Base-by-base conservation (phyloP, 2,329 filamentous ascomycete genomes). In the Coleophoma crateriformis region DNA sequence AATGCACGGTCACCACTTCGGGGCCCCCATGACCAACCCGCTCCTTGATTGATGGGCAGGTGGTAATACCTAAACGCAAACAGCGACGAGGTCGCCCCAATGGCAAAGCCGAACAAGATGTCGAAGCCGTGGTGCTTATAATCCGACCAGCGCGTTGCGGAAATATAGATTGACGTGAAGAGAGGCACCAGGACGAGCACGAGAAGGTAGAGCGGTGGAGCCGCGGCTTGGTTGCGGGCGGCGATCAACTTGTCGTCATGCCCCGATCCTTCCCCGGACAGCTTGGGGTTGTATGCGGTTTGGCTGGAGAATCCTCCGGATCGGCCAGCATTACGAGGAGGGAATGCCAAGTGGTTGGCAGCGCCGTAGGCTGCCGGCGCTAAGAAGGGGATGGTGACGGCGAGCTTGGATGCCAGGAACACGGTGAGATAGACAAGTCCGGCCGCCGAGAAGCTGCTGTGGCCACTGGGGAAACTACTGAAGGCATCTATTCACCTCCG, bases 61-160 rank as follows among this genome's bases (percentile, higher is more conserved):
- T 96, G 90, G 64, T 96, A 96, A 71, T 86, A 89, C 20, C 87
- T 77, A 72, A 96, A 96, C 3, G 84, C 79, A 58, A 92, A 82
- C 64, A 84, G 84, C 17, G 88, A 80, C 34, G 80, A 79, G 41
- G 83, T 68, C 13, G 85, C 77, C 8, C 92, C 92, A 54, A 96
- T 86, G 12, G 87, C 57, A 49, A 85, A 86, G n/a, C 92, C 92
- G 54, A 87, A 89, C 3, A 96, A 70, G 56, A 96, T 88, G 56
- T 97, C 92, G 65, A 96, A 92, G 15, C 85, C 90, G 65, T 92
- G 88, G 67, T 97, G 92, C 37, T 88, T 83, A 71, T 85, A 95
- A 67, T 96, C 85, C 52, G 85, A 90, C 79, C 86, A 97, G 10
- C 92, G 86, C 1, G 89, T 92, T 32, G 84, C 81, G 14, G 85